A percentile compares a stretch with the other conserved stretches of the same genome.
Conservation (phyloP, 176 grass and related monocot species). For the Chrysopogon serrulatus region DNA sequence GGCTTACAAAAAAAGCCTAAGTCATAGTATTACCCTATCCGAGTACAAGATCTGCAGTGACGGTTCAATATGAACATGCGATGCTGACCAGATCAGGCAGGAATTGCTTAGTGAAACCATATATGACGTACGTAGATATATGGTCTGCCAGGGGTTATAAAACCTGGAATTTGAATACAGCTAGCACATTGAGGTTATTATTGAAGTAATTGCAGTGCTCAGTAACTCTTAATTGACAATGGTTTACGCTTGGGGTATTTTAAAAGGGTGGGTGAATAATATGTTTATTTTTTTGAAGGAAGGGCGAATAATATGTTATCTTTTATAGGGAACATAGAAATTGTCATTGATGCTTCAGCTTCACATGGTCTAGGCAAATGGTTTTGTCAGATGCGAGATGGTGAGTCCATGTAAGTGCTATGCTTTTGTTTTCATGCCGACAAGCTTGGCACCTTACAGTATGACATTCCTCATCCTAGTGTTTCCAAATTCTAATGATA, state of each 20-base stretch:
- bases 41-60: too few species aligned
- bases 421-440: neutral
- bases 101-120: neutral
- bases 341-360: neutral
- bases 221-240: neutral
- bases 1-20: neutral
- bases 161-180: neutral
- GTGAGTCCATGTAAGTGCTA: neutral
- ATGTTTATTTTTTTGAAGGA: too few species aligned
- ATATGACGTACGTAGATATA: neutral
- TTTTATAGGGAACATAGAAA: neutral
- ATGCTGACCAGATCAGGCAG: too few species aligned
- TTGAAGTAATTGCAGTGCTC: neutral
- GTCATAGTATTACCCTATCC: neutral
- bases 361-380: neutral
- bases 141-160: neutral
- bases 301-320: neutral
- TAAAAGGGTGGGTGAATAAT: neutral
- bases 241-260: neutral
- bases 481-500: neutral
- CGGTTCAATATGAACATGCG: too few species aligned
- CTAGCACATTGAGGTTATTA: neutral
- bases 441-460: neutral
- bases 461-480: neutral
- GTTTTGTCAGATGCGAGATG: neutral